Base-by-base conservation (phyloP, 768 basidiomycete species). In the Psilocybe tampanensis region DNA sequence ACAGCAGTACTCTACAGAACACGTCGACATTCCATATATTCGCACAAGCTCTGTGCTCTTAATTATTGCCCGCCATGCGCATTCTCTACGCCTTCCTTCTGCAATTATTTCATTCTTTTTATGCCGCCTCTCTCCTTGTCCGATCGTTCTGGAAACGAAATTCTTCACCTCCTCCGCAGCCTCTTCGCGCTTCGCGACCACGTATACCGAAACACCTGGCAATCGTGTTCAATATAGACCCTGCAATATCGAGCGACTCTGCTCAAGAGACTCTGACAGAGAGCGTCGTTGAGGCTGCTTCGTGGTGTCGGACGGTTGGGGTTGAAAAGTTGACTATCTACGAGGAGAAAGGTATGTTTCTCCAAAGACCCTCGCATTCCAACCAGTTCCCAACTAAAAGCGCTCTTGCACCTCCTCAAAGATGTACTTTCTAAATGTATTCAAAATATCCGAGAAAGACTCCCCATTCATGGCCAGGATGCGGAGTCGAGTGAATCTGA, bases 201-300 rank as follows among this genome's bases (percentile, higher is more conserved):
- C 84, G 86, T 64, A 64, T 80, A 47, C 91, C 91, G 2, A 73
- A 73, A 48, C 90, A 92, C 64, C 75, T 93, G 32, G 87, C 88
- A 21, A 63, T 93, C 43, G 68, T 88, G 52, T 79, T 93, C 45
- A 79, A 83, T 12, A 69, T 78, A n/a, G 73, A 81, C 54, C 62
- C 76, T 18, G 66, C 69, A 8, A 64, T 68, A n/a, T 64, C 74
- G 39, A 54, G 53, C 2, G 72, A 77, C 19, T 68, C 69, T 24
- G 68, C 75, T 2, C 77, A 79, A 54, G 68, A 69, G 18, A 72
- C 70, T 34, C 69, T 90, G 49, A 68, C 85, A 17, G 76, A 84
- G 60, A 85, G 81, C 60, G 75, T 88, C 9, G 69, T 80, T 48
- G 75, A 75, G 44, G 78, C 79, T 12, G 80, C 81, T 8, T 68